Conservation (phyloP, 345 rosid genomes). For the Xanthoceras sorbifolium region DNA sequence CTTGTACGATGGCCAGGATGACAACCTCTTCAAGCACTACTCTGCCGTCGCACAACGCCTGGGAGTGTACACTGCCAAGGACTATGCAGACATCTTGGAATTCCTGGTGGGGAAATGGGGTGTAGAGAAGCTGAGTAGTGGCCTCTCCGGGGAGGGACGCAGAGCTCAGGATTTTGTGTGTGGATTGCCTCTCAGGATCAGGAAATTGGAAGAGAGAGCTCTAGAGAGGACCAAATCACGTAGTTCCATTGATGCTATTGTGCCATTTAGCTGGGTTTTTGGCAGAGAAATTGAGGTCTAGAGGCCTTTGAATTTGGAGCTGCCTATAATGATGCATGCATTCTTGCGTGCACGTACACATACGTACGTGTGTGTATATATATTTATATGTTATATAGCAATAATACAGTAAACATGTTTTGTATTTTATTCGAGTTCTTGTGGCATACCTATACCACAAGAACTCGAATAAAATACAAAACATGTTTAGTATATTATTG, state of each 20-base stretch:
- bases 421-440: no score
- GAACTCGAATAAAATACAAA: no score
- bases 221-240: conserved; percentile 20
- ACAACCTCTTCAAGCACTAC: conserved; percentile 28
- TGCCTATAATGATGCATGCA: no score
- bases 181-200: conserved; percentile 30
- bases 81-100: conserved; percentile 42
- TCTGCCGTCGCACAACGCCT: conserved; percentile 42
- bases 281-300: conserved; percentile 7
- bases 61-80: conserved; percentile 42
- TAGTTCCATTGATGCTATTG: neutral
- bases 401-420: no score
- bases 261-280: conserved; percentile 46
- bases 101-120: conserved; percentile 38
- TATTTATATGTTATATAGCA: no score
- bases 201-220: conserved; percentile 41
- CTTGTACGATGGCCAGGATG: conserved; percentile 40
- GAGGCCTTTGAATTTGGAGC: no score
- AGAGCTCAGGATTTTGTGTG: conserved; percentile 41
- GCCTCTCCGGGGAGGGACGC: conserved; percentile 36
- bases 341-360: no score
- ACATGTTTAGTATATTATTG: no score
- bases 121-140: conserved; percentile 28
- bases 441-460: no score
- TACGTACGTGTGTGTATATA: no score